Percentiles rank a stretch among this genome's conserved stretches.
Evolutionary conservation across 176 grass and related monocot genomes (phyloP).

Genomic region (Rhynchospora breviuscula): DNA sequence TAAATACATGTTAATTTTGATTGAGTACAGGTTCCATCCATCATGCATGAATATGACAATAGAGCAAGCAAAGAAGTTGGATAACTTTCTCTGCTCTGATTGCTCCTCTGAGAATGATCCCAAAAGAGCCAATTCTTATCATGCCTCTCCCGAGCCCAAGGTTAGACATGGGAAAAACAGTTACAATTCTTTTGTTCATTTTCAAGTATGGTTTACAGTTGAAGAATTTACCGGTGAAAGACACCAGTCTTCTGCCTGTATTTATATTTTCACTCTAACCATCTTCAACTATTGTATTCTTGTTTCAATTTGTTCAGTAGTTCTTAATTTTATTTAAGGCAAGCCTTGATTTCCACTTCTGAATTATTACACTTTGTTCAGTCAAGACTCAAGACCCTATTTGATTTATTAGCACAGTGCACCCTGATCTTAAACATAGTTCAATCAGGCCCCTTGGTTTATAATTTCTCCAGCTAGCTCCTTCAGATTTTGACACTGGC

Average conservation of each 20-base stretch:
- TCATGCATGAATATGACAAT: constrained; percentile 93
- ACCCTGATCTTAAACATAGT: background rate
- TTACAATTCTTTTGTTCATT: constrained; percentile 14
- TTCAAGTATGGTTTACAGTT: constrained; percentile 11
- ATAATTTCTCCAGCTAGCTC: background rate
- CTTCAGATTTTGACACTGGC: background rate
- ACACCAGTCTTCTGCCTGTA: constrained; percentile 18
- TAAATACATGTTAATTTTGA: constrained; percentile 12
- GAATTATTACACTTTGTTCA: background rate
- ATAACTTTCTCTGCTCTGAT: constrained; percentile 62
- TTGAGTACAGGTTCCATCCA: constrained; percentile 66
- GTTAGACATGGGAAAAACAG: constrained; percentile 16
- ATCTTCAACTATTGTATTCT: background rate
- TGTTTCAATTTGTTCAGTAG: background rate
- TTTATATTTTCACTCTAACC: background rate
- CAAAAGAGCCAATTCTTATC: constrained; percentile 56
- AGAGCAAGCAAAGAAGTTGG: constrained; percentile 81
- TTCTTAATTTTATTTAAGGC: background rate
- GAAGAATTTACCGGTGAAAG: constrained; percentile 1
- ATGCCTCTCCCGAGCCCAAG: constrained; percentile 50
- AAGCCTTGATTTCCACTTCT: background rate
- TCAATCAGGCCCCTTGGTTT: background rate
- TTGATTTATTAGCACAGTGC: background rate
- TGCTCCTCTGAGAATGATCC: constrained; percentile 66
- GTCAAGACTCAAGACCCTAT: constrained; percentile 1